These are phyloP conservation scores for Psilocybe mexicana DNA, from an alignment of 1,284 basidiomycete genomes.

Conservation along the genomic window DNA sequence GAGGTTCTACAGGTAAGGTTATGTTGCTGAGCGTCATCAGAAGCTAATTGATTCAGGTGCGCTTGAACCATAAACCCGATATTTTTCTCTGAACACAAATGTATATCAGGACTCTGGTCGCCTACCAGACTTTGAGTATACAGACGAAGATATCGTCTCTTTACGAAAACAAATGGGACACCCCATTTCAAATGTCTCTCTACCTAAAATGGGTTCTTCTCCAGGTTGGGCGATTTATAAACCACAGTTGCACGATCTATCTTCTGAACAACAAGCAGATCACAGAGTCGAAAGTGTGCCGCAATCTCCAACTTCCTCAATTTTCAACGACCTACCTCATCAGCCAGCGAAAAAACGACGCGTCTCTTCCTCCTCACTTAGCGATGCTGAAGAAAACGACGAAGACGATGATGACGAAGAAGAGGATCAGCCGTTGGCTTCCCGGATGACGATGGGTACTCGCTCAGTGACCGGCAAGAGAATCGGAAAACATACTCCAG, in stretches of 20 bases:
- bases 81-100: slow-evolving; percentile 3
- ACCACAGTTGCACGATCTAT: background rate
- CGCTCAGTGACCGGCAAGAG: slow-evolving; percentile 40
- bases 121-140: slow-evolving; percentile 78
- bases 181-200: slow-evolving; percentile 46
- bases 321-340: slow-evolving; percentile 48
- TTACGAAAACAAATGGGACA: slow-evolving; percentile 73
- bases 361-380: slow-evolving; percentile 51
- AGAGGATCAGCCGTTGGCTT: slow-evolving; percentile 57
- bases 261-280: slow-evolving; percentile 19
- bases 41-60: background rate
- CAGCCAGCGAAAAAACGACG: slow-evolving; percentile 53
- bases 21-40: background rate
- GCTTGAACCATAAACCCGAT: background rate
- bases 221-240: slow-evolving; percentile 28
- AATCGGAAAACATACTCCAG: slow-evolving; percentile 56
- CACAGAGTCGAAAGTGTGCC: slow-evolving; percentile 32
- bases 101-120: slow-evolving; percentile 65
- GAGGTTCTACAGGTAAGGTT: slow-evolving; percentile 75
- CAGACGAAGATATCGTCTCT: slow-evolving; percentile 67
- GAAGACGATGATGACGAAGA: slow-evolving; percentile 58
- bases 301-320: slow-evolving; percentile 59
- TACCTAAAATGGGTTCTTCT: slow-evolving; percentile 33
- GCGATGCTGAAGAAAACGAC: slow-evolving; percentile 56
- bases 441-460: slow-evolving; percentile 41